Conservation (phyloP, 441 rosid species). For the Gossypium armourianum region DNA sequence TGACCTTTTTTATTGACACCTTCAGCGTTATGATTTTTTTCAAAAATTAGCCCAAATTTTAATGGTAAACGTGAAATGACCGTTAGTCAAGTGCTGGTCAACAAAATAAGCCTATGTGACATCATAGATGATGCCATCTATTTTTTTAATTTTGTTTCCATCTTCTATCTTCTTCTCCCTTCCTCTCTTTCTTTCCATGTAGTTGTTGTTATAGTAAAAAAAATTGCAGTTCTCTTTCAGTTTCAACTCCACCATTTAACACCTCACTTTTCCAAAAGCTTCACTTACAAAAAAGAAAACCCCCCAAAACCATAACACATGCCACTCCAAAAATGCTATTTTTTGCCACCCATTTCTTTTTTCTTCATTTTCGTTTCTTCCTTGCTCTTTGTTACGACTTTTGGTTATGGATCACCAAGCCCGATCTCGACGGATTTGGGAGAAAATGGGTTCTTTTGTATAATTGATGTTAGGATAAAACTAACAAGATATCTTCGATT, state of each 20-base stretch:
- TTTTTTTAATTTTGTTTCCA: no score
- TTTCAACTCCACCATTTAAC: background rate
- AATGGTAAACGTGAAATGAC: no score
- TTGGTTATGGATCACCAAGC: slow-evolving; percentile 22
- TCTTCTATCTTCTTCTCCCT: no score
- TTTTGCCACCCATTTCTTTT: background rate
- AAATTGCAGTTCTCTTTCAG: background rate
- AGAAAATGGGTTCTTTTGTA: slow-evolving; percentile 41
- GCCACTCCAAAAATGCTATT: slow-evolving; percentile 6
- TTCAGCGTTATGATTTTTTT: no score
- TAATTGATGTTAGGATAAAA: slow-evolving; percentile 41
- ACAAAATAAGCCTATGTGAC: no score
- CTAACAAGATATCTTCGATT: slow-evolving; percentile 21
- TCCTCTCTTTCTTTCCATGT: no score
- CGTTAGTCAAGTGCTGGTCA: no score
- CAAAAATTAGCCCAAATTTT: no score
- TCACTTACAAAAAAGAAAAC: background rate
- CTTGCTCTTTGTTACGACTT: slow-evolving; percentile 5
- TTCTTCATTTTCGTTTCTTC: slow-evolving; percentile 10
- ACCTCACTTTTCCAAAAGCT: background rate
- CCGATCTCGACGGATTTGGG: slow-evolving; percentile 31
- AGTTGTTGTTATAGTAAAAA: no score
- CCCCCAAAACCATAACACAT: slow-evolving; percentile 11
- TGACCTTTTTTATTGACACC: no score
- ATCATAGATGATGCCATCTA: no score